Conservation (phyloP, 2,329 filamentous ascomycete species). For the Sphaceloma murrayae region DNA sequence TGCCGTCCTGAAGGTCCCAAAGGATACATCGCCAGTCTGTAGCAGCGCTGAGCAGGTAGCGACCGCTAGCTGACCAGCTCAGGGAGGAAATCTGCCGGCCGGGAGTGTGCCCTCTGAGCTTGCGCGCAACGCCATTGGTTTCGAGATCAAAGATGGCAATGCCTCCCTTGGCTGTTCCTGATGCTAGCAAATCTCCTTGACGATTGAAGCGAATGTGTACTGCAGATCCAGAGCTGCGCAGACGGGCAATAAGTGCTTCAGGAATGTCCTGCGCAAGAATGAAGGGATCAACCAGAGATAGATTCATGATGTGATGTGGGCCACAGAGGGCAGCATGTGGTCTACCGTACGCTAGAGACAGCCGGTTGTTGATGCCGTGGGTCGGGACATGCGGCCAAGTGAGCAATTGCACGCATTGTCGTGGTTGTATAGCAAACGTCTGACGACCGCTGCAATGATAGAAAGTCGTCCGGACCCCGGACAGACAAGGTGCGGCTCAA, state of each 20-base stretch:
- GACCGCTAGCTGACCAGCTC: slow-evolving; percentile 87
- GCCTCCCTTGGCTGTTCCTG: slow-evolving; percentile 80
- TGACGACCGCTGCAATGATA: too few species aligned
- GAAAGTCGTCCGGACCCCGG: too few species aligned
- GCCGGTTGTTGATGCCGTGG: too few species aligned
- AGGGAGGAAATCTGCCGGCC: slow-evolving; percentile 79
- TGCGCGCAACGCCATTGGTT: slow-evolving; percentile 91
- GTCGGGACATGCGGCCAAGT: too few species aligned
- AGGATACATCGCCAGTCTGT: slow-evolving; percentile 95
- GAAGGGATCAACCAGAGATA: slow-evolving; percentile 62
- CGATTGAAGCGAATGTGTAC: slow-evolving; percentile 78
- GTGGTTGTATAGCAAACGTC: too few species aligned
- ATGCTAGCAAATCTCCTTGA: slow-evolving; percentile 87
- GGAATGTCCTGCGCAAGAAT: slow-evolving; percentile 74
- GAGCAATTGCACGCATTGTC: too few species aligned
- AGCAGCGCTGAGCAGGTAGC: slow-evolving; percentile 83
- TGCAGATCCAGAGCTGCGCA: slow-evolving; percentile 58
- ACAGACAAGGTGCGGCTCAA: slow-evolving; percentile 14
- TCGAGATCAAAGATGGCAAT: slow-evolving; percentile 96
- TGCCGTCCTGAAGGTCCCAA: slow-evolving; percentile 76
- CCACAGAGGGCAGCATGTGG: too few species aligned
- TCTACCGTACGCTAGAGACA: too few species aligned
- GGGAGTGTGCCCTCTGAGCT: slow-evolving; percentile 75
- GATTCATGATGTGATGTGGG: slow-evolving; percentile 60
- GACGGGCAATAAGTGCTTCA: slow-evolving; percentile 76